phyloP scores from a whole-genome alignment of 495 filamentous ascomycete genomes.

The Penicillium parvum region DNA sequence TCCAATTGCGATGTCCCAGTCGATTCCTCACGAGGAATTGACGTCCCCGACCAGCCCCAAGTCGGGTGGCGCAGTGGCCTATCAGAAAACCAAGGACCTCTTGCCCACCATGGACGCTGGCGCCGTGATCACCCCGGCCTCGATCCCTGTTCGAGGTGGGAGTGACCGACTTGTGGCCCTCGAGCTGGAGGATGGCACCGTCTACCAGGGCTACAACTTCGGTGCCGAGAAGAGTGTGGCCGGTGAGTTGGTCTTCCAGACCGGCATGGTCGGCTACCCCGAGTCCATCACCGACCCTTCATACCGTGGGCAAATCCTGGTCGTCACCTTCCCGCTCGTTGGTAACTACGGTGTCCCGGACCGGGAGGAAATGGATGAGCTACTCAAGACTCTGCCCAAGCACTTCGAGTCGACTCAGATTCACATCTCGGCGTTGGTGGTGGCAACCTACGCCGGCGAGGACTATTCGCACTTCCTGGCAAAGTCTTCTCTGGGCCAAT shows the following conservation, averaged over 20 bases:
- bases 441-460: constrained; percentile 87
- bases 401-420: constrained; percentile 90
- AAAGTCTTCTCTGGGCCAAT: constrained; percentile 79
- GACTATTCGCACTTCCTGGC: constrained; percentile 93
- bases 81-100: constrained; percentile 32
- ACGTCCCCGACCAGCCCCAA: constrained; percentile 34
- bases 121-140: constrained; percentile 48
- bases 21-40: constrained; percentile 30
- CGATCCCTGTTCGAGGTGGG: constrained; percentile 36
- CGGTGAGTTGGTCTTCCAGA: constrained; percentile 98
- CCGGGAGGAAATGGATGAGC: constrained; percentile 71
- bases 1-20: constrained; percentile 30
- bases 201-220: constrained; percentile 92
- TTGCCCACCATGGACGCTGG: constrained; percentile 33
- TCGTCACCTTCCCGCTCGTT: constrained; percentile 84
- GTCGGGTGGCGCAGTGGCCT: constrained; percentile 33
- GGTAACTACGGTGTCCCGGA: constrained; percentile 96
- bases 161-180: constrained; percentile 65
- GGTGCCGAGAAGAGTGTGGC: constrained; percentile 87
- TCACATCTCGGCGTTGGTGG: constrained; percentile 85
- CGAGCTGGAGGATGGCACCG: constrained; percentile 83
- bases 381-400: constrained; percentile 78
- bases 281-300: constrained; percentile 93
- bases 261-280: constrained; percentile 98
- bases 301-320: constrained; percentile 87